A percentile compares a stretch with the other conserved stretches of the same genome.
phyloP scores from a whole-genome alignment of 768 basidiomycete genomes.

The Kwoniella shandongensis region DNA sequence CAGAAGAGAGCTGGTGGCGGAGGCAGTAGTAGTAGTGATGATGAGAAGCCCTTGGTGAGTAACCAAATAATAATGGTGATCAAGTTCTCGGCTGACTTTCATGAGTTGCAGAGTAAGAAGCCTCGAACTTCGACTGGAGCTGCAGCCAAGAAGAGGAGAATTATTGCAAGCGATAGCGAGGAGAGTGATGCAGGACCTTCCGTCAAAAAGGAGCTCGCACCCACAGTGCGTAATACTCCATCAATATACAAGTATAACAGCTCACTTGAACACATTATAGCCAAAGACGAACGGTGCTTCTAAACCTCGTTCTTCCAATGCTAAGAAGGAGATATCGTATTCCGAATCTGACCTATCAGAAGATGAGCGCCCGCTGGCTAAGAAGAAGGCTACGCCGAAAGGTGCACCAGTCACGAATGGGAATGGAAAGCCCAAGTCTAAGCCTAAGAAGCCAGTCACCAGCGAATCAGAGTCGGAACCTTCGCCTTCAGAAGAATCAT shows the following conservation, averaged over 20 bases:
- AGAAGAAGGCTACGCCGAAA: conserved; percentile 55
- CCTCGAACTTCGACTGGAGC: conserved; percentile 27
- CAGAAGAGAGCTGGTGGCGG: conserved; percentile 2
- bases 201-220: conserved; percentile 30
- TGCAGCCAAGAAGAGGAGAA: conserved; percentile 28
- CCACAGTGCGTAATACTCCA: conserved; percentile 10
- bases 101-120: conserved; percentile 31
- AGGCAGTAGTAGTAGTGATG: conserved; percentile 31
- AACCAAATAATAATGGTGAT: neutral
- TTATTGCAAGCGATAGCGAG: conserved; percentile 40
- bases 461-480: conserved; percentile 49
- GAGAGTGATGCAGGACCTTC: conserved; percentile 34
- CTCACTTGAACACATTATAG: neutral
- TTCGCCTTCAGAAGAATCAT: conserved; percentile 49
- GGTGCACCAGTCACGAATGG: conserved; percentile 1
- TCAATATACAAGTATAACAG: neutral
- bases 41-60: conserved; percentile 45
- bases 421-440: conserved; percentile 34
- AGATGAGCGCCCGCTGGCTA: conserved; percentile 56
- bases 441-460: conserved; percentile 46
- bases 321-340: conserved; percentile 7
- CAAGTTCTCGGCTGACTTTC: neutral
- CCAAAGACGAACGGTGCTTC: conserved; percentile 24
- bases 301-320: conserved; percentile 17
- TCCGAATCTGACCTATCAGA: conserved; percentile 34